Conservation (phyloP, 768 basidiomycete species). For the Phlegmacium glaucopus region DNA sequence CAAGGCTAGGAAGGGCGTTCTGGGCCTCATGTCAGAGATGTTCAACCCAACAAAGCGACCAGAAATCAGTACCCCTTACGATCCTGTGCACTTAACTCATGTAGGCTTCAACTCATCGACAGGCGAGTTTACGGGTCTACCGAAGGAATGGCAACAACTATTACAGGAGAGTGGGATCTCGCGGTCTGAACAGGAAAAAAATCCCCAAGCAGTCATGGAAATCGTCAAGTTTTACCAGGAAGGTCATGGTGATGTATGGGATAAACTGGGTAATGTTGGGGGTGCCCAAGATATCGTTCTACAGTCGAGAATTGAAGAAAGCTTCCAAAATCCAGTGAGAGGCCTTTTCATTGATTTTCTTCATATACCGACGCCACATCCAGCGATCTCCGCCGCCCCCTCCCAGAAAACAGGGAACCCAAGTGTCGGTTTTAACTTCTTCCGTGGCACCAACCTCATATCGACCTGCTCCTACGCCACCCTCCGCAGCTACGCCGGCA, state of each 20-base stretch:
- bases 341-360: slow-evolving; percentile 13
- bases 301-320: slow-evolving; percentile 41
- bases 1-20: slow-evolving; percentile 64
- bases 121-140: slow-evolving; percentile 96
- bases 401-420: slow-evolving; percentile 37
- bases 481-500: slow-evolving; percentile 55
- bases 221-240: slow-evolving; percentile 99
- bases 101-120: slow-evolving; percentile 99
- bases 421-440: slow-evolving; percentile 23
- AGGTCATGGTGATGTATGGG: slow-evolving; percentile 77
- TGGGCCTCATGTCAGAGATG: slow-evolving; percentile 68
- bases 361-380: slow-evolving; percentile 7
- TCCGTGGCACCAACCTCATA: slow-evolving; percentile 52
- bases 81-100: slow-evolving; percentile 98
- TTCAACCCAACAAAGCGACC: slow-evolving; percentile 73
- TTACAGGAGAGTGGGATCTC: slow-evolving; percentile 96
- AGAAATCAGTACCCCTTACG: slow-evolving; percentile 97
- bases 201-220: slow-evolving; percentile 97
- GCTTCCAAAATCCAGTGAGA: slow-evolving; percentile 56
- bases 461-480: slow-evolving; percentile 76
- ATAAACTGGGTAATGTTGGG: slow-evolving; percentile 73
- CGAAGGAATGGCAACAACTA: slow-evolving; percentile 98
- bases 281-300: slow-evolving; percentile 18
- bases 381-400: slow-evolving; percentile 51
- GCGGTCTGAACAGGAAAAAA: slow-evolving; percentile 91